A percentile compares a stretch with the other conserved stretches of the same genome.
Evolutionary conservation across 345 rosid species (phyloP).

Genomic region (Bruguiera parviflora): DNA sequence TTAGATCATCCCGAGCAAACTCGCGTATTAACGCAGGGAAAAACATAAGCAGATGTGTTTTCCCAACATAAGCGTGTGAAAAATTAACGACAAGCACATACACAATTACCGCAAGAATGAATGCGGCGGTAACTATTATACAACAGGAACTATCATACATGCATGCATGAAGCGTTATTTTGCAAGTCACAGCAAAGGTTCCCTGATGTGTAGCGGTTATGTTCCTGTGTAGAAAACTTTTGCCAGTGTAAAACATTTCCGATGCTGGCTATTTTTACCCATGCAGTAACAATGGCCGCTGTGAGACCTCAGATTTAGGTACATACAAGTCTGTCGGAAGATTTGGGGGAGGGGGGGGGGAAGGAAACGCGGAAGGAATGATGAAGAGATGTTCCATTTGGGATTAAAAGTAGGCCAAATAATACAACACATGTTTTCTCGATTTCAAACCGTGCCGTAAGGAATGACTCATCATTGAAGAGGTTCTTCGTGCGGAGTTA

Average conservation of each 20-base stretch:
- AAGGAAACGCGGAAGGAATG: too few species aligned
- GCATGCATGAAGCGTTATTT: background rate
- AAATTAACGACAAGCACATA: too few species aligned
- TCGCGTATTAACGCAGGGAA: too few species aligned
- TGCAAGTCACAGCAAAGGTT: background rate
- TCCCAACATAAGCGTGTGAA: too few species aligned
- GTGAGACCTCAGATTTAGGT: conserved; percentile 21
- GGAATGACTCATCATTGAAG: background rate
- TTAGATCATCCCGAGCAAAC: too few species aligned
- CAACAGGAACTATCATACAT: background rate
- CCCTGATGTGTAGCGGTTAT: conserved; percentile 1
- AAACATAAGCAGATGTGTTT: too few species aligned
- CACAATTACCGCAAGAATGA: too few species aligned
- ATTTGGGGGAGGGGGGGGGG: too few species aligned
- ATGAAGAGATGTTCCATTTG: too few species aligned
- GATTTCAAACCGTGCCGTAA: background rate
- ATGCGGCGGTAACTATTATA: too few species aligned
- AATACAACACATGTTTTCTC: conserved; percentile 1
- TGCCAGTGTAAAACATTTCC: background rate
- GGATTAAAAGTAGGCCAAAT: conserved; percentile 6
- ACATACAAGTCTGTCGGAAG: conserved; percentile 11
- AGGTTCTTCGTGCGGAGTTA: conserved; percentile 9
- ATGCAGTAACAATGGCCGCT: conserved; percentile 7
- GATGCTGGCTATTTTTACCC: background rate
- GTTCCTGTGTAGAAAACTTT: conserved; percentile 3